A percentile compares a stretch with the other conserved stretches of the same genome.
Conservation (phyloP, 257 asterid genomes). For the Forsythia suspensa region DNA sequence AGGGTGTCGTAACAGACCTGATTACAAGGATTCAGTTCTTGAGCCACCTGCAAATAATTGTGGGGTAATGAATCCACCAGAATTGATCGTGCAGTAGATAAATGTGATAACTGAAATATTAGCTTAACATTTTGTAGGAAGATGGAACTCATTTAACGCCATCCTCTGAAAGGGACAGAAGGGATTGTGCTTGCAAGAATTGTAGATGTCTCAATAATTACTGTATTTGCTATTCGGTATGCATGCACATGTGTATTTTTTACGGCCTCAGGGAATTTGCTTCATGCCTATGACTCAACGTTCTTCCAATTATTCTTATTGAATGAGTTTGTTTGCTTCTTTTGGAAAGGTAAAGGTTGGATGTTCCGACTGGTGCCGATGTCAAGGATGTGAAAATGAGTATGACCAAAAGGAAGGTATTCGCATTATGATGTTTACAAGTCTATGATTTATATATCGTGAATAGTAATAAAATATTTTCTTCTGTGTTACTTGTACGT, state of each 20-base stretch:
- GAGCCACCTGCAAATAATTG: conserved; percentile 27
- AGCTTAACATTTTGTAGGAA: conserved; percentile 23
- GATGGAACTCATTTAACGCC: conserved; percentile 25
- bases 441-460: too few species aligned
- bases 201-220: conserved; percentile 42
- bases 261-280: too few species aligned
- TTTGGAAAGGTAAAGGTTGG: conserved; percentile 38
- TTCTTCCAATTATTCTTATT: neutral
- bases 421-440: neutral
- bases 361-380: conserved; percentile 45
- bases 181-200: conserved; percentile 48
- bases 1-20: conserved; percentile 37
- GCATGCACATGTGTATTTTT: neutral
- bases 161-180: conserved; percentile 40
- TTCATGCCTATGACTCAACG: too few species aligned
- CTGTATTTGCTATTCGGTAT: conserved; percentile 48
- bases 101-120: conserved; percentile 7
- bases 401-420: conserved; percentile 45
- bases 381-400: conserved; percentile 42
- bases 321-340: neutral
- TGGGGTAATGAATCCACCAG: conserved; percentile 31
- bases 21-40: conserved; percentile 33
- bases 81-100: conserved; percentile 29
- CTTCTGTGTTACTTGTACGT: too few species aligned
- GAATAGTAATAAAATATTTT: too few species aligned